A percentile compares a stretch with the other conserved stretches of the same genome.
Evolutionary conservation across 176 grass and related monocot genomes (phyloP).

Genomic region (Oryza meyeriana): DNA sequence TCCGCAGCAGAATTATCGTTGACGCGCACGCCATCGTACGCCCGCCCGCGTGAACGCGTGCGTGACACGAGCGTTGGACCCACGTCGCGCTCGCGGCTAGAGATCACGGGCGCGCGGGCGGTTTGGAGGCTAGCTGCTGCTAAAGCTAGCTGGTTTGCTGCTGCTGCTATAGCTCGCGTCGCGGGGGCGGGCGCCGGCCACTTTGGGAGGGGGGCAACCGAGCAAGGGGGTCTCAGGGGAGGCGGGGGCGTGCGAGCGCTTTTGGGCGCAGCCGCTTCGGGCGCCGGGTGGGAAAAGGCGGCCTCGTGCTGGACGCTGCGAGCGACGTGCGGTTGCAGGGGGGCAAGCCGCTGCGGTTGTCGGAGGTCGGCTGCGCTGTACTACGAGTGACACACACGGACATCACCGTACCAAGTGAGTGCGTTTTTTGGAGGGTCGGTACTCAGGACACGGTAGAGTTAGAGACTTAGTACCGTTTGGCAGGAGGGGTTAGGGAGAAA

Average conservation of each 20-base stretch:
- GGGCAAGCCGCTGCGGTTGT: conserved; percentile 14
- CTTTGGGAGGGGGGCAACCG: neutral
- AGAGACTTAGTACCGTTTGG: no score
- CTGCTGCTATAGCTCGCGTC: no score
- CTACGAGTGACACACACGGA: neutral
- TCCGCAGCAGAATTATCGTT: neutral
- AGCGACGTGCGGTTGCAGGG: neutral
- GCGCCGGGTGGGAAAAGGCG: conserved; percentile 5
- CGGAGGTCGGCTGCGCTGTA: neutral
- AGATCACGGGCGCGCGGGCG: no score
- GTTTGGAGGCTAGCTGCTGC: no score
- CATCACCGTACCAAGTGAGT: neutral
- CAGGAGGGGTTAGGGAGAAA: no score
- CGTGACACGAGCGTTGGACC: neutral
- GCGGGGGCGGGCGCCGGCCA: neutral
- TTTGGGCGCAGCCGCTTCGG: conserved; percentile 38
- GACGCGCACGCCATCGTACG: neutral
- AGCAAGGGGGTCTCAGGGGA: neutral
- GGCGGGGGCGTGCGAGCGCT: neutral
- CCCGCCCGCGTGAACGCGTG: neutral
- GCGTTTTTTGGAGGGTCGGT: neutral
- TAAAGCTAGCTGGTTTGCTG: no score
- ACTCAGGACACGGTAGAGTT: no score
- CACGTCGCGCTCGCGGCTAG: neutral
- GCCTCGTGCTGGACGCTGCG: neutral